phyloP scores from a whole-genome alignment of 768 basidiomycete genomes.

The Macrolepiota albuminosa region DNA sequence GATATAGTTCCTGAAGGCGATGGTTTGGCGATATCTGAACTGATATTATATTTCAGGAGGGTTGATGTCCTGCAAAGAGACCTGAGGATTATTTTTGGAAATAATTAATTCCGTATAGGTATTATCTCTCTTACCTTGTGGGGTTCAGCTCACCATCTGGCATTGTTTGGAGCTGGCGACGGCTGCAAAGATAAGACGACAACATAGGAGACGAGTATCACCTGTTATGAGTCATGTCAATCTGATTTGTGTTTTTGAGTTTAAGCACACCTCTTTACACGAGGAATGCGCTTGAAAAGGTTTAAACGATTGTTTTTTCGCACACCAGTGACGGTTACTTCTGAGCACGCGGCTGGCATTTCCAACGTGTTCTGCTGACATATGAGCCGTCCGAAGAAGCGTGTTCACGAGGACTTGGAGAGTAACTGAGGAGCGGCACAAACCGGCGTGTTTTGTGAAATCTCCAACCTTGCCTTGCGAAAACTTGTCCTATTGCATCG shows the following conservation, averaged over 20 bases:
- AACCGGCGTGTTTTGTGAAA: background rate
- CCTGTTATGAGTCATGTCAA: constrained; percentile 11
- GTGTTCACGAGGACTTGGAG: background rate
- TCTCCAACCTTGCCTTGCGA: background rate
- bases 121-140: background rate
- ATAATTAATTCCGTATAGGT: background rate
- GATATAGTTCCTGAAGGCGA: background rate
- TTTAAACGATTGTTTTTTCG: constrained; percentile 21
- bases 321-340: constrained; percentile 25
- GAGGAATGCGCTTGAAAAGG: constrained; percentile 21
- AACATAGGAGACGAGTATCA: constrained; percentile 16
- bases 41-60: background rate
- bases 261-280: constrained; percentile 22
- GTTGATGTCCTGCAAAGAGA: too few relatives aligned
- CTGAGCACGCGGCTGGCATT: constrained; percentile 23
- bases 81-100: background rate
- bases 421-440: background rate
- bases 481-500: background rate
- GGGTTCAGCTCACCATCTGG: constrained; percentile 21
- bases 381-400: background rate
- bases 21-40: background rate
- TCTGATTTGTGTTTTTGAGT: background rate
- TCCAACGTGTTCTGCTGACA: constrained; percentile 15
- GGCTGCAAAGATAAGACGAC: background rate
- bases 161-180: constrained; percentile 19